A percentile compares a stretch with the other conserved stretches of the same genome.
phyloP scores from a whole-genome alignment of 768 basidiomycete genomes.

The Mycena vulgaris region DNA sequence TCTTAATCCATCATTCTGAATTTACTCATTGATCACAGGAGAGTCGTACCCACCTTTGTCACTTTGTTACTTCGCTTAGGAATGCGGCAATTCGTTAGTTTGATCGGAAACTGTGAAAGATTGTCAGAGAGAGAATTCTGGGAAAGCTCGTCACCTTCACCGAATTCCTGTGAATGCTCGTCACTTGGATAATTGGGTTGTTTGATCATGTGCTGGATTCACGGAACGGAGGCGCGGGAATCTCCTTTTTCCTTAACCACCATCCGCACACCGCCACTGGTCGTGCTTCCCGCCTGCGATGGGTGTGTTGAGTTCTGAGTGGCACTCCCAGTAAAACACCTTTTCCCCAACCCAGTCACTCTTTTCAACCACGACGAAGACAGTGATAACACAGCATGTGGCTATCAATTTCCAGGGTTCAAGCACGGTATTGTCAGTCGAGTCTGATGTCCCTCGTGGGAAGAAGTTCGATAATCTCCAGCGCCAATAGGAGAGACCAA shows the following conservation, averaged over 20 bases:
- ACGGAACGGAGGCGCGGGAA: background rate
- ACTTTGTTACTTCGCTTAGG: too few species aligned
- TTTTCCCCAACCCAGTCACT: conserved; percentile 3
- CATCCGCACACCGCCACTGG: background rate
- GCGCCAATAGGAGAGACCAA: background rate
- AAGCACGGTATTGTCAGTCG: conserved; percentile 1
- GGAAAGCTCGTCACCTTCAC: too few species aligned
- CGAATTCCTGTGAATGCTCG: too few species aligned
- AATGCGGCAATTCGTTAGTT: too few species aligned
- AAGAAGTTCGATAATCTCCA: conserved; percentile 4
- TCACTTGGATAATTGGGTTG: conserved; percentile 1
- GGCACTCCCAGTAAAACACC: conserved; percentile 3
- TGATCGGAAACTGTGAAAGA: too few species aligned
- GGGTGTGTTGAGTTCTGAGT: conserved; percentile 8
- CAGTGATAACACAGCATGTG: conserved; percentile 2
- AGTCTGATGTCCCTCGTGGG: conserved; percentile 4
- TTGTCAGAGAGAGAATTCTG: too few species aligned
- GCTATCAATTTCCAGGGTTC: conserved; percentile 1
- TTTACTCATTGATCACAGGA: background rate
- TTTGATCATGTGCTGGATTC: background rate
- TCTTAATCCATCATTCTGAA: conserved; percentile 8
- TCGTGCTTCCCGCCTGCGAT: conserved; percentile 9
- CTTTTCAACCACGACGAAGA: conserved; percentile 1
- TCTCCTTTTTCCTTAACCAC: background rate
- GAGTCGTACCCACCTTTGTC: too few species aligned